These are phyloP conservation scores for Ophiosphaerella korrae DNA, from an alignment of 2,329 filamentous ascomycete species.

Conservation along the genomic window DNA sequence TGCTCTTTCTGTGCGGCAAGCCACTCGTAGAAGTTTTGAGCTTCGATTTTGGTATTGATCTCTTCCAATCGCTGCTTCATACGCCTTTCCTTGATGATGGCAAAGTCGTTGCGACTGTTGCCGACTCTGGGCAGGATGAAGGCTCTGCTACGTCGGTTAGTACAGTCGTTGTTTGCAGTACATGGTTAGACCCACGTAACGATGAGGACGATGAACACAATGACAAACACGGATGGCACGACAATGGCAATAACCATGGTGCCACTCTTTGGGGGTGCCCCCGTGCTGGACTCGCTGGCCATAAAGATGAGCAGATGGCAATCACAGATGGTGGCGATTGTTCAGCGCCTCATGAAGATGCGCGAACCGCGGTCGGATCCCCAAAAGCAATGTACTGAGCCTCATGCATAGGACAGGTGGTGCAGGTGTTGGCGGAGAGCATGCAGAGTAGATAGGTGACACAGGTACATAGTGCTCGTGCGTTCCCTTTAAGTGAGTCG, in stretches of 20 bases:
- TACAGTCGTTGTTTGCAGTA: background rate
- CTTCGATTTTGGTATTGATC: conserved; percentile 38
- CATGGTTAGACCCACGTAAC: conserved; percentile 22
- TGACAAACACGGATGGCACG: conserved; percentile 37
- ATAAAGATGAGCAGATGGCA: conserved; percentile 7
- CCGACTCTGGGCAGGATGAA: conserved; percentile 26
- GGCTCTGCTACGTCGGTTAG: conserved; percentile 23
- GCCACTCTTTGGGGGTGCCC: conserved; percentile 9
- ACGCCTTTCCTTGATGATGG: conserved; percentile 24
- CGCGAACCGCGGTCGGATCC: conserved; percentile 5
- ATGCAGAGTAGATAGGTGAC: conserved; percentile 6
- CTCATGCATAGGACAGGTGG: conserved; percentile 15
- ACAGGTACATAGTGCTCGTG: too few relatives aligned
- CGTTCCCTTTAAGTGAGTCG: too few relatives aligned
- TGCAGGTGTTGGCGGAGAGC: conserved; percentile 8
- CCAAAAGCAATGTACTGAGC: conserved; percentile 16
- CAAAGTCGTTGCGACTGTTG: conserved; percentile 11
- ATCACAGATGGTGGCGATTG: background rate
- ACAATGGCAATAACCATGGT: conserved; percentile 38
- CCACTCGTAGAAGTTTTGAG: conserved; percentile 43
- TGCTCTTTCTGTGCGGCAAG: conserved; percentile 28
- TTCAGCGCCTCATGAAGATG: conserved; percentile 1
- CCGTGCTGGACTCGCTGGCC: conserved; percentile 16
- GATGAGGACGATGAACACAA: conserved; percentile 37
- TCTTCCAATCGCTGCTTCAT: conserved; percentile 36